These are phyloP conservation scores for Rhynchosporium secalis DNA, from an alignment of 2,329 filamentous ascomycete genomes.

Conservation along the genomic window DNA sequence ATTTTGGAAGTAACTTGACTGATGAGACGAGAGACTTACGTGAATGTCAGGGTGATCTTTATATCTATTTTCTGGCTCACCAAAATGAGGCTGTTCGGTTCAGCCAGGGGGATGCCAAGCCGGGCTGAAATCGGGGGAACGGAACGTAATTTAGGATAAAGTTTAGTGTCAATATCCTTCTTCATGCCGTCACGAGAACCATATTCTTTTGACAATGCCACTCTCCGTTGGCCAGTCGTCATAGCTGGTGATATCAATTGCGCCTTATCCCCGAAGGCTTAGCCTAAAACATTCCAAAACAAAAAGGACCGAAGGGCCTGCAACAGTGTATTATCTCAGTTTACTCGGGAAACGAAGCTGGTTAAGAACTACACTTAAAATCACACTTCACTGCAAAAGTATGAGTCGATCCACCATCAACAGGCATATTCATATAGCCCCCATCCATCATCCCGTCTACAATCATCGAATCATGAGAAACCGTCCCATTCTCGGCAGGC, in stretches of 20 bases:
- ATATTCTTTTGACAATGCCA: no score
- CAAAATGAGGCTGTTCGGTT: background rate
- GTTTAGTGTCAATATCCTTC: background rate
- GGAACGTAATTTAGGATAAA: background rate
- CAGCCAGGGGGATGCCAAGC: background rate
- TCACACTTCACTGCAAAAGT: constrained; percentile 19
- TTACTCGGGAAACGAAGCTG: background rate
- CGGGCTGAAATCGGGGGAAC: background rate
- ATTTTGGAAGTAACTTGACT: background rate
- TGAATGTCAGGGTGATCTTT: background rate
- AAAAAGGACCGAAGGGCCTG: background rate
- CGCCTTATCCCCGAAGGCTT: no score
- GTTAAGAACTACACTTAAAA: background rate
- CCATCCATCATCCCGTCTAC: constrained; percentile 12
- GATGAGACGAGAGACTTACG: no score
- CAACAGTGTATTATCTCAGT: background rate
- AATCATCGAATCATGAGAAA: constrained; percentile 26
- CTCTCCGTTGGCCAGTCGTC: no score
- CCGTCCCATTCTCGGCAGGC: constrained; percentile 24
- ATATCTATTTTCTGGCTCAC: background rate
- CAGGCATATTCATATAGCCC: constrained; percentile 27
- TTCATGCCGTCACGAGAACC: background rate
- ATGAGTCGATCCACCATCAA: constrained; percentile 19
- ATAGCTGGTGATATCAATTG: no score
- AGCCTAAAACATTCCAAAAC: no score